Evolutionary conservation across 1,139 yeast species (phyloP).

Genomic region (Debaryomyces udenii): DNA sequence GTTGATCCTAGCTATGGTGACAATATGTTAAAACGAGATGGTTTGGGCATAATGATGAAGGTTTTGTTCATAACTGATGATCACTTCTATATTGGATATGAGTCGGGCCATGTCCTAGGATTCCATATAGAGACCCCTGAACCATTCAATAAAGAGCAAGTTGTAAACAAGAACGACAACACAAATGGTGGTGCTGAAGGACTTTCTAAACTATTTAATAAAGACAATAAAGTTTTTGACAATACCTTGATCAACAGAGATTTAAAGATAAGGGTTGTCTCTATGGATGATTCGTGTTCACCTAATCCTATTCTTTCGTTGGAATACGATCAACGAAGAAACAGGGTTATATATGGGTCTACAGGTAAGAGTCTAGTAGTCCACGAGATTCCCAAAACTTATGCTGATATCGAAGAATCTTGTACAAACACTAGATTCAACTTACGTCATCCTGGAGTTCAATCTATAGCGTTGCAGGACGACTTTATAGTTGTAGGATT

Average conservation of each 20-base stretch:
- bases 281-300: slow-evolving; percentile 33
- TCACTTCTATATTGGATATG: slow-evolving; percentile 53
- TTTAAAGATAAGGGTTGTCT: slow-evolving; percentile 22
- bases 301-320: slow-evolving; percentile 58
- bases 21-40: slow-evolving; percentile 28
- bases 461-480: slow-evolving; percentile 17
- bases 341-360: slow-evolving; percentile 46
- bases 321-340: slow-evolving; percentile 18
- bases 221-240: slow-evolving; percentile 7
- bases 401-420: not conserved
- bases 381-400: slow-evolving; percentile 21
- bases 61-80: slow-evolving; percentile 32
- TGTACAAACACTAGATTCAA: slow-evolving; percentile 11
- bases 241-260: slow-evolving; percentile 27
- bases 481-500: slow-evolving; percentile 30
- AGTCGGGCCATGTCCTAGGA: slow-evolving; percentile 56
- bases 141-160: not conserved
- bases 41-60: slow-evolving; percentile 61
- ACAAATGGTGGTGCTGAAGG: not conserved
- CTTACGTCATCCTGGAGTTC: slow-evolving; percentile 27
- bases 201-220: not conserved
- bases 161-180: slow-evolving; percentile 5
- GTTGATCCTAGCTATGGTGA: slow-evolving; percentile 17
- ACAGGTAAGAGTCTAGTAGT: slow-evolving; percentile 34
- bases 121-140: slow-evolving; percentile 21